Base-by-base conservation (phyloP, 805 yeast genomes). In the Zygosaccharomyces bailii region DNA sequence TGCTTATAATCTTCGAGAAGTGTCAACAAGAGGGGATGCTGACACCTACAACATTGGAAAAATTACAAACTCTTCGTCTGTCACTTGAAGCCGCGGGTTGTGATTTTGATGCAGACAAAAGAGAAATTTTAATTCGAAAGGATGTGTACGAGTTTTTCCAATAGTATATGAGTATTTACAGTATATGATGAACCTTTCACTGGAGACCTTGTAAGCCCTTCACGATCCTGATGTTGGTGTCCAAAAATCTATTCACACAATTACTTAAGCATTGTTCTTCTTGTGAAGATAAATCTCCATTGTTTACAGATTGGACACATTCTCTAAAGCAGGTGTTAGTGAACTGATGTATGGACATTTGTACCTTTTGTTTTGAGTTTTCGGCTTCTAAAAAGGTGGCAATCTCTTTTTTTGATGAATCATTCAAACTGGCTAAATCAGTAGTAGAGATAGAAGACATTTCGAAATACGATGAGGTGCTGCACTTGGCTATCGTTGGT, bases 261-360 rank as follows among this genome's bases (percentile, higher is more conserved):
- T 84, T 84, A 47, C 73, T 68, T 61, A 90, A 69, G 64, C 97
- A 90, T 27, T 71, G 66, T 53, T 83, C 85, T 66, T 90, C 97
- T 44, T 65, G 64, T 2, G 68, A 42, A 50, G 73, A 72, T 52
- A 89, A 70, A 37, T 71, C 72, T 23, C 76, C 75, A 45, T 70
- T 66, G 39, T 71, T 67, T 40, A 78, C 63, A 4, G 68, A 48
- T 16, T 66, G 69, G 42, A 88, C 76, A 66, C 98, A 90, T 68
- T 86, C 85, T 63, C 84, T 86, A 75, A 88, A 90, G 65, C 98
- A 90, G 73, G 83, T 74, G 61, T 88, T 90, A 20, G 96, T 89
- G 76, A 87, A 88, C 58, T 75, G 79, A 64, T 90, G 96, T 49
- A 90, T 85, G 25, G 95, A 80, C 70, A 78, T 75, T 65, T 88